Base-by-base conservation (phyloP, 176 grass and related monocot genomes). In the Tillandsia leiboldiana region DNA sequence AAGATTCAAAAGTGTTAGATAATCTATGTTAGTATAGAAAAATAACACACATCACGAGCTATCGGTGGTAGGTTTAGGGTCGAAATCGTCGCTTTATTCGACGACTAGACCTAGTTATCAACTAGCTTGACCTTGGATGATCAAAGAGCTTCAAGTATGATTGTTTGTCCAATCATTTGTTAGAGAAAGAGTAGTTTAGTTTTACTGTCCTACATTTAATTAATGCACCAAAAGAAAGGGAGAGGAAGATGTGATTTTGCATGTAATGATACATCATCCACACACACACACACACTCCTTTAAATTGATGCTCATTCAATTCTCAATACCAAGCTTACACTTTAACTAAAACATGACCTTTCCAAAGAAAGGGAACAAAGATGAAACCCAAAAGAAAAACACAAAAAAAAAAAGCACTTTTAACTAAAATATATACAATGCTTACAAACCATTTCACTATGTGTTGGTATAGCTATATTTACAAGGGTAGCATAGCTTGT, bases 361-460 rank as follows among this genome's bases (percentile, higher is more conserved):
- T 42, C 33, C 24, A n/a, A 56, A 12, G 7, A 57, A 8, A 57
- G 3, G 14, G 11, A 18, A 12, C 13, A n/a, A 57, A 57, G 53
- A 57, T 15, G 12, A 2, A 57, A 57, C 3, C 5, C 13, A 57
- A 15, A 20, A 20, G 20, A 20, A 20, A 20, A 20, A 20, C 20
- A 20, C 0, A 20, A 20, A 20, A 20, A 20, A 20, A 20, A 20
- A 20, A 20, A 57, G 18, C 17, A 11, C 2, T 57, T 57, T 4
- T 57, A 15, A 14, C 7, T 59, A 72, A 57, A 72, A 57, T 79
- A 72, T 79, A 68, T 79, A 57, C 59, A 79, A 79, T 64, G 67
- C 68, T 65, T 65, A 56, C 29, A 65, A 72, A 52, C 57, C 69
- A 79, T 63, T 53, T 79, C 67, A 67, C 67, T 77, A 47, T 67